A percentile compares a stretch with the other conserved stretches of the same genome.
Evolutionary conservation across 768 basidiomycete species (phyloP).

Genomic region (Tremella fuciformis): DNA sequence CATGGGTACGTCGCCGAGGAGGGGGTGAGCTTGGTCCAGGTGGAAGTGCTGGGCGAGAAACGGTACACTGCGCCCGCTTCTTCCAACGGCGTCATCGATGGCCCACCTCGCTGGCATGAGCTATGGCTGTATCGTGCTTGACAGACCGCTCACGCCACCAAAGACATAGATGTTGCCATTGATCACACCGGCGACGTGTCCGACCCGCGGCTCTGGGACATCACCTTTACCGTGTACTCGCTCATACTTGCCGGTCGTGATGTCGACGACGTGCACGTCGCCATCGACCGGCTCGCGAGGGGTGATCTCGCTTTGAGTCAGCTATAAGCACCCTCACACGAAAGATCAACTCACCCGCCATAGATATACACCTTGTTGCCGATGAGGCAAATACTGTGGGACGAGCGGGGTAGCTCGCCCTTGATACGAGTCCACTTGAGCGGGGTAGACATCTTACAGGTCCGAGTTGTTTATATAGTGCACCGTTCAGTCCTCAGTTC

Average conservation of each 20-base stretch:
- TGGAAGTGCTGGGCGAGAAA: constrained; percentile 9
- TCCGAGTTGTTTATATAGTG: too few species aligned
- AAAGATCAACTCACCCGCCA: constrained; percentile 41
- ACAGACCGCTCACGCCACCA: constrained; percentile 51
- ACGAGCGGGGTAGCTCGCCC: constrained; percentile 53
- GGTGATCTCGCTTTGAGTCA: constrained; percentile 51
- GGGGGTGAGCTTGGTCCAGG: constrained; percentile 14
- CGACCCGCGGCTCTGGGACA: constrained; percentile 41
- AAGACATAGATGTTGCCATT: constrained; percentile 53
- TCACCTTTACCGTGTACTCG: constrained; percentile 20
- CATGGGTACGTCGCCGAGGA: constrained; percentile 6
- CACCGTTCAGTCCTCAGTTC: too few species aligned
- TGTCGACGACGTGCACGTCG: constrained; percentile 25
- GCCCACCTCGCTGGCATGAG: constrained; percentile 51
- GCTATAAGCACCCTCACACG: not conserved
- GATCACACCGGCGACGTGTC: constrained; percentile 32
- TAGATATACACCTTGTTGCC: constrained; percentile 52
- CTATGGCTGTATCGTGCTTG: not conserved
- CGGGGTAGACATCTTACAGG: too few species aligned
- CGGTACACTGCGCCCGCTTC: constrained; percentile 30
- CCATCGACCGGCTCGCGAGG: constrained; percentile 55
- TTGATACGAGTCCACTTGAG: not conserved
- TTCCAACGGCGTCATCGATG: constrained; percentile 53
- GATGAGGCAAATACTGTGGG: constrained; percentile 54
- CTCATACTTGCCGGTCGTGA: constrained; percentile 21